Conservation (phyloP, 2,329 filamentous ascomycete species). For the Xenoacremonium recifei region DNA sequence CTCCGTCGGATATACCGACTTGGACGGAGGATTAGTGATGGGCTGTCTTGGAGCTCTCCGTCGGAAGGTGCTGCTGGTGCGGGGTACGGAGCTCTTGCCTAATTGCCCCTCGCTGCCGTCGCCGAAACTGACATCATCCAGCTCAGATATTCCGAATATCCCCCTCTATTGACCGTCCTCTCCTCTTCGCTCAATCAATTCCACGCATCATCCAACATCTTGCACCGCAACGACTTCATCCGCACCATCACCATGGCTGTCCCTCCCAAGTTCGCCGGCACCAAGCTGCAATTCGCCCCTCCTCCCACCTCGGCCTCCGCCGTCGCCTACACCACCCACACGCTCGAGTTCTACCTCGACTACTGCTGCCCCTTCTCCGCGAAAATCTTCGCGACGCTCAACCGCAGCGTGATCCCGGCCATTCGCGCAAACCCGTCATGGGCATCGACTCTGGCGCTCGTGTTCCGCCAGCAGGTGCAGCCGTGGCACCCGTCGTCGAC, state of each 20-base stretch:
- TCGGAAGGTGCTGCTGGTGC: too few species aligned
- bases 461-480: conserved; percentile 91
- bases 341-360: conserved; percentile 72
- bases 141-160: neutral
- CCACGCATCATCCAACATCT: neutral
- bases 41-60: too few species aligned
- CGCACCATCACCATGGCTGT: conserved; percentile 59
- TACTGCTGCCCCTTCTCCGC: conserved; percentile 80
- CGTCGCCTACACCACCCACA: conserved; percentile 50
- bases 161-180: neutral
- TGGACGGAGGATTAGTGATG: too few species aligned
- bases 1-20: too few species aligned
- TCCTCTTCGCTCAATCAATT: conserved; percentile 1
- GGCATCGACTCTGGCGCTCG: conserved; percentile 61
- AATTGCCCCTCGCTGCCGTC: neutral
- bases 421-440: conserved; percentile 60
- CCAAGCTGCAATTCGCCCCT: conserved; percentile 57
- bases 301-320: conserved; percentile 32
- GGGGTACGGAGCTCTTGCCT: neutral
- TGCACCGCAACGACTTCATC: conserved; percentile 3
- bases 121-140: conserved; percentile 13
- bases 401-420: conserved; percentile 61
- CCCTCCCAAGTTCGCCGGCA: conserved; percentile 73
- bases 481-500: conserved; percentile 92
- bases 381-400: conserved; percentile 74